Base-by-base conservation (phyloP, 2,329 filamentous ascomycete species). In the Paecilomyces formosus region DNA sequence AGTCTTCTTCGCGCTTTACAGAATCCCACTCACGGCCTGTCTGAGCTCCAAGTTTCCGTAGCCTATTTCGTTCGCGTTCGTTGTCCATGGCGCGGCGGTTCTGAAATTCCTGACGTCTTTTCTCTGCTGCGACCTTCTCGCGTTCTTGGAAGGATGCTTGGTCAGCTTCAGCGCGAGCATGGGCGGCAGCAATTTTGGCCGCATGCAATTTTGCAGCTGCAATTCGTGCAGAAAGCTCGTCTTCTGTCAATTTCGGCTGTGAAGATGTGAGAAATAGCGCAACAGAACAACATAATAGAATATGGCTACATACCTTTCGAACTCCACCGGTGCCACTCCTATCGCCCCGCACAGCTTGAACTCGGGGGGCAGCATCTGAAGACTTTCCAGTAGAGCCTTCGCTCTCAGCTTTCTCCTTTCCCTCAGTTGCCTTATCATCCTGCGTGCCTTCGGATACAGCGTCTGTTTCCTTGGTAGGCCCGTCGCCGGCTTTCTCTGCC, bases 131-230 rank as follows among this genome's bases (percentile, higher is more conserved):
- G 9, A 83, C 73, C 33, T 82, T 81, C 66, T 88, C 86, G n/a
- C 85, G 79, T 58, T 85, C 80, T 50, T 85, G 79, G 68, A 87
- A 88, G 0, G 81, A 82, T 2, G 84, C 85, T 57, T 82, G 80
- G 63, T 89, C 86, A n/a, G 84, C 85, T 74, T 88, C 83, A n/a
- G 85, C 85, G 26, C 85, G 80, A 1, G 82, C 82, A 66, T 88
- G 85, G 0, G 84, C 83, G 8, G 82, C 84, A 8, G 80, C 78
- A 13, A 84, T 78, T 55, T 82, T 79, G 5, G 81, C 82, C 56
- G 86, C 87, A 58, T 85, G 82, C 63, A 86, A 78, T 61, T 81
- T 80, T 65, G 87, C 87, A 35, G 79, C 78, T 7, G 81, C 83
- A 60, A 89, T 82, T 61, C 84, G 83, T 53, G 80, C 81, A 3